These are phyloP conservation scores for Candida gorgasii DNA, from an alignment of 805 yeast species.

Conservation along the genomic window DNA sequence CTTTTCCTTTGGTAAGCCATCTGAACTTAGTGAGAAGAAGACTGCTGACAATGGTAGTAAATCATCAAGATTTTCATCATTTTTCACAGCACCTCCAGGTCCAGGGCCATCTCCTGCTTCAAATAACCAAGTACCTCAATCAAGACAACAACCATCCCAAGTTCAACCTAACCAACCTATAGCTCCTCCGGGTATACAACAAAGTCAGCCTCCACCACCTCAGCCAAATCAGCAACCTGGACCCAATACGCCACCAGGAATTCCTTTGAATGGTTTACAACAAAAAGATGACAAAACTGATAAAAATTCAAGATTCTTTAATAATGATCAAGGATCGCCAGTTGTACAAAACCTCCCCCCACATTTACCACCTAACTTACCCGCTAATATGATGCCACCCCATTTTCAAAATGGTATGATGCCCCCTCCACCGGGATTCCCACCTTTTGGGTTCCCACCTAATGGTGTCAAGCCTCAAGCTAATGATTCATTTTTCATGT, in stretches of 20 bases:
- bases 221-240: too few species aligned
- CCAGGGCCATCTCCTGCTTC: slow-evolving; percentile 2
- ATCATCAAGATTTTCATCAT: slow-evolving; percentile 40
- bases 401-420: slow-evolving; percentile 8
- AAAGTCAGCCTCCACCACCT: too few species aligned
- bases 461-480: slow-evolving; percentile 11
- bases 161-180: neutral
- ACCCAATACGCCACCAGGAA: neutral
- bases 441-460: slow-evolving; percentile 7
- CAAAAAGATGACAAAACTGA: neutral
- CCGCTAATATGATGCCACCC: slow-evolving; percentile 8
- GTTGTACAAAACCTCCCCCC: slow-evolving; percentile 8
- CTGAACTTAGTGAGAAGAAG: slow-evolving; percentile 15
- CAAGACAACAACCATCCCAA: neutral
- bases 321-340: slow-evolving; percentile 15
- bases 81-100: slow-evolving; percentile 21
- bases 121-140: slow-evolving; percentile 1
- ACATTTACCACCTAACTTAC: slow-evolving; percentile 9
- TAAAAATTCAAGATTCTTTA: slow-evolving; percentile 17
- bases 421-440: slow-evolving; percentile 7
- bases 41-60: slow-evolving; percentile 20
- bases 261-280: too few species aligned
- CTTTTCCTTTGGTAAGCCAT: slow-evolving; percentile 40
- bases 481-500: slow-evolving; percentile 49
- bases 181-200: neutral